Evolutionary conservation across 768 basidiomycete species (phyloP).

Genomic region (Boletus insuetus): DNA sequence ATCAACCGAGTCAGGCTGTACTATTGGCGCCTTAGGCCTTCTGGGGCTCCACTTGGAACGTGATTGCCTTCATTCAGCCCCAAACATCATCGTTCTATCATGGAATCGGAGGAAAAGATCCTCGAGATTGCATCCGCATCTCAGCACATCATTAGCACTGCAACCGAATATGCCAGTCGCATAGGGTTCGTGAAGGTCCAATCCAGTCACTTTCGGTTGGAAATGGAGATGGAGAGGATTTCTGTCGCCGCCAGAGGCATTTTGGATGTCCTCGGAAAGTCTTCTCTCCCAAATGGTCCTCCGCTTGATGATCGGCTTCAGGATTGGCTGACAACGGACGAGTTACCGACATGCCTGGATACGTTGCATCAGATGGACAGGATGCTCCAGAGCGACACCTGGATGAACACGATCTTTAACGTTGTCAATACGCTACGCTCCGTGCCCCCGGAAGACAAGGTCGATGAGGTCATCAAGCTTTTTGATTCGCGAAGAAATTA

Average conservation of each 20-base stretch:
- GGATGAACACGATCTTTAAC: neutral
- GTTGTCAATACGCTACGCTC: neutral
- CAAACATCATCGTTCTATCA: neutral
- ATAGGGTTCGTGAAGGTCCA: neutral
- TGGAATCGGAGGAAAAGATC: neutral
- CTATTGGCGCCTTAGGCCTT: too few relatives aligned
- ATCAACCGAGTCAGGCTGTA: too few relatives aligned
- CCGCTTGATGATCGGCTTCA: conserved; percentile 9
- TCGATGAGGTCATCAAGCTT: neutral
- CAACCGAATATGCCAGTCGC: neutral
- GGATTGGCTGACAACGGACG: conserved; percentile 11
- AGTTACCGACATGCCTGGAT: neutral
- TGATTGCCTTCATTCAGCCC: too few relatives aligned
- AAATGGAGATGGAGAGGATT: conserved; percentile 12
- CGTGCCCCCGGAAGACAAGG: neutral
- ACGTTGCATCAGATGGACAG: conserved; percentile 5
- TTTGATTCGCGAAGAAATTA: neutral
- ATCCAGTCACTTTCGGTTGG: conserved; percentile 11
- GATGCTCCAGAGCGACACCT: conserved; percentile 5
- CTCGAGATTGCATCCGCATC: neutral
- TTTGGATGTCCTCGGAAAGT: neutral
- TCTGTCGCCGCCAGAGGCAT: neutral
- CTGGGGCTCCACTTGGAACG: too few relatives aligned
- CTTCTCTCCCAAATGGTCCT: neutral
- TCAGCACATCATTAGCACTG: neutral